Evolutionary conservation across 2,329 filamentous ascomycete species (phyloP).

Genomic region (Volutella citrinella): DNA sequence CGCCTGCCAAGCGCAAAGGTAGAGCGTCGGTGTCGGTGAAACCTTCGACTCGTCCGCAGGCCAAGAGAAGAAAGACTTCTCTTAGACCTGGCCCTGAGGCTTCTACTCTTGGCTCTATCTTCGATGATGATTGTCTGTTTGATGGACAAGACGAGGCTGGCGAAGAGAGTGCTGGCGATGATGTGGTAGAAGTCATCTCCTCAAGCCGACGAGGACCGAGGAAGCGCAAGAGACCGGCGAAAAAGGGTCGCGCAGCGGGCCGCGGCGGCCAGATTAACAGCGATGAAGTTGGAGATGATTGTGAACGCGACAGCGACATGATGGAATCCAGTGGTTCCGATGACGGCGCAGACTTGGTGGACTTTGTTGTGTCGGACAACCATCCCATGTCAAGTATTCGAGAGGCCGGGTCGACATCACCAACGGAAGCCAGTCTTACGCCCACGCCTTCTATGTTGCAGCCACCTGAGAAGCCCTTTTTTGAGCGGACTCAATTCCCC

Average conservation of each 20-base stretch:
- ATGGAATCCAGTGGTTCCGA: conserved; percentile 46
- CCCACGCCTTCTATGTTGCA: conserved; percentile 18
- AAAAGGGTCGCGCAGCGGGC: conserved; percentile 13
- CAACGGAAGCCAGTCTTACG: conserved; percentile 17
- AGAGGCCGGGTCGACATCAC: conserved; percentile 28
- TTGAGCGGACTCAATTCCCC: conserved; percentile 35
- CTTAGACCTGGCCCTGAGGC: conserved; percentile 7
- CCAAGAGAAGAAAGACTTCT: conserved; percentile 21
- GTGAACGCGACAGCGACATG: conserved; percentile 46
- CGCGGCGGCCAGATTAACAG: conserved; percentile 33
- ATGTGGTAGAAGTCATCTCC: conserved; percentile 8
- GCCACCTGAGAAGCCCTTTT: conserved; percentile 30
- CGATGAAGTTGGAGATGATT: conserved; percentile 51
- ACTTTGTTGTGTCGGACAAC: conserved; percentile 57
- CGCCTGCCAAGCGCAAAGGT: conserved; percentile 8
- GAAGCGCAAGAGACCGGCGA: conserved; percentile 18
- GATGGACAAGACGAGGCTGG: conserved; percentile 18
- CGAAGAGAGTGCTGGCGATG: conserved; percentile 15
- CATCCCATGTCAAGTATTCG: conserved; percentile 35
- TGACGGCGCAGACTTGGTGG: conserved; percentile 46
- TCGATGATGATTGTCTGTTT: conserved; percentile 14
- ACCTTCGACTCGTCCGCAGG: conserved; percentile 12
- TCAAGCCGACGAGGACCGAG: conserved; percentile 11
- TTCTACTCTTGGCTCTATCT: conserved; percentile 12
- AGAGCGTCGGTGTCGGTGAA: conserved; percentile 12